These are phyloP conservation scores for Aspergillus sp. DNA, from an alignment of 2,329 filamentous ascomycete species.

Conservation along the genomic window DNA sequence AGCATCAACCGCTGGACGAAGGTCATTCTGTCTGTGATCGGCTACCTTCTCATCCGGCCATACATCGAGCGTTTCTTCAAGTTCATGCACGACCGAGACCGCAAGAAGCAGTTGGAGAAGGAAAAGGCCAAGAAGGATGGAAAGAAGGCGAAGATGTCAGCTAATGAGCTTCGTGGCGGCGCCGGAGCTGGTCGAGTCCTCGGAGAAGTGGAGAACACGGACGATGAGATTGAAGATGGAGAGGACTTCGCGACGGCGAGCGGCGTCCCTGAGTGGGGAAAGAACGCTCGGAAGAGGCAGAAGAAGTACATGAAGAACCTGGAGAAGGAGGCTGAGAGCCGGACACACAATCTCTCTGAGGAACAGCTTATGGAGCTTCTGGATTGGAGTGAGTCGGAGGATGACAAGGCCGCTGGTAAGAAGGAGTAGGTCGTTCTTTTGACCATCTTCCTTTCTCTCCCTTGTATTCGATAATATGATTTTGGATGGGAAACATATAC, in stretches of 20 bases:
- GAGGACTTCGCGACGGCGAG: slow-evolving; percentile 46
- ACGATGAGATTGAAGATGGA: slow-evolving; percentile 50
- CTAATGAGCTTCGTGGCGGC: slow-evolving; percentile 65
- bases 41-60: slow-evolving; percentile 72
- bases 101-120: slow-evolving; percentile 53
- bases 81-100: slow-evolving; percentile 50
- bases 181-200: slow-evolving; percentile 55
- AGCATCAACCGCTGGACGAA: slow-evolving; percentile 59
- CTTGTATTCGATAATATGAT: not conserved
- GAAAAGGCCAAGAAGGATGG: slow-evolving; percentile 55
- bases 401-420: slow-evolving; percentile 24
- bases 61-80: slow-evolving; percentile 70
- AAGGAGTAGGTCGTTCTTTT: slow-evolving; percentile 1
- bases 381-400: slow-evolving; percentile 51
- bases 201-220: slow-evolving; percentile 38
- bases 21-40: slow-evolving; percentile 69
- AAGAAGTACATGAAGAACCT: slow-evolving; percentile 66
- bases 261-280: slow-evolving; percentile 63
- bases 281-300: slow-evolving; percentile 70
- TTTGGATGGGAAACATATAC: not conserved
- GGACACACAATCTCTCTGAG: slow-evolving; percentile 67
- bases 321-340: slow-evolving; percentile 64
- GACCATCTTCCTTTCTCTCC: not conserved
- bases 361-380: slow-evolving; percentile 75
- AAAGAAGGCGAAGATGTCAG: slow-evolving; percentile 58